Evolutionary conservation across 148 eudicot genomes (phyloP).

Genomic region (Dysphania ambrosioides): DNA sequence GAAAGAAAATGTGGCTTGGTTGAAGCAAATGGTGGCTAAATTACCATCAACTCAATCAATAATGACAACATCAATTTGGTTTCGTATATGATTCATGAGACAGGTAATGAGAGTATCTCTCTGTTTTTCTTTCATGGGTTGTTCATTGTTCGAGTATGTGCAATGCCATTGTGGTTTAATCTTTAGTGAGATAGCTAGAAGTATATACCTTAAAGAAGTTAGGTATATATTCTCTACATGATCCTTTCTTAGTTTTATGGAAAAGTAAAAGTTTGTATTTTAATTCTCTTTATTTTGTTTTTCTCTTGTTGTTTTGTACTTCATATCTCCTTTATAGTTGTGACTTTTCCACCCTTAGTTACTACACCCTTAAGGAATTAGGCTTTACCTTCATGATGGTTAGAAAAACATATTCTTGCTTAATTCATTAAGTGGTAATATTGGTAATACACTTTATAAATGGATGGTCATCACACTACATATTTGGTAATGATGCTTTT

Average conservation of each 20-base stretch:
- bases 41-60: conserved; percentile 96
- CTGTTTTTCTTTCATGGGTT: no score
- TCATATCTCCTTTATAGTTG: neutral
- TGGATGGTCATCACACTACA: neutral
- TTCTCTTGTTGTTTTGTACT: neutral
- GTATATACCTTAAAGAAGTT: conserved; percentile 43
- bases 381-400: neutral
- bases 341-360: neutral
- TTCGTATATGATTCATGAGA: conserved; percentile 66
- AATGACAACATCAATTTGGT: conserved; percentile 86
- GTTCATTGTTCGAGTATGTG: neutral
- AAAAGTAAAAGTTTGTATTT: conserved; percentile 11
- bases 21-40: conserved; percentile 96
- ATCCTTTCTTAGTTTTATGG: neutral
- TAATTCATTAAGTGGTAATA: neutral
- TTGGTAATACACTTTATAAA: neutral
- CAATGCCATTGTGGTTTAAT: neutral
- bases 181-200: neutral
- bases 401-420: neutral
- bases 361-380: neutral
- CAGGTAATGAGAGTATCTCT: conserved; percentile 35
- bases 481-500: neutral
- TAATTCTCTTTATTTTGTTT: neutral
- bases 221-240: conserved; percentile 42
- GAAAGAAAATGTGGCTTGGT: conserved; percentile 92